Base-by-base conservation (phyloP, 345 rosid genomes). In the Arabidopsis arenosa region DNA sequence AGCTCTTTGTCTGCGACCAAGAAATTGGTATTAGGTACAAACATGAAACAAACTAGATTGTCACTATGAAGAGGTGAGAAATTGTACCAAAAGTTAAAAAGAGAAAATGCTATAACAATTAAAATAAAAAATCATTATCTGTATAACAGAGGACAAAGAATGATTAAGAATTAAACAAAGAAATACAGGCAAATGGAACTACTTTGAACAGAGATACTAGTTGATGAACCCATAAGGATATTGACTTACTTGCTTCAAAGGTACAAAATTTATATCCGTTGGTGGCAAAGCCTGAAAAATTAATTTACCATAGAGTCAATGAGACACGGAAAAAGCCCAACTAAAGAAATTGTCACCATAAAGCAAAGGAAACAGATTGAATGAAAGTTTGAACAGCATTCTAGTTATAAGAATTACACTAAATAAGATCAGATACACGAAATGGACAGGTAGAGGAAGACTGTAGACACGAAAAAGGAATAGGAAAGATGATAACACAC, bases 201-300 rank as follows among this genome's bases (percentile, higher is more conserved):
- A 54, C 4, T 5, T n/a, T 4, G 7, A n/a, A 30, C 11, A 44
- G 33, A 47, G 6, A 58, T 17, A 47, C 13, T 45, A 58, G 36
- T 58, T 58, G 66, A 58, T 39, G 17, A 68, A 30, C 39, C 28
- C 40, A 35, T 21, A 70, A 58, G 21, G 23, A 62, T 7, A 52
- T 47, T 7, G 7, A 57, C 67, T 81, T 84, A 86, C 95, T 90
- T 90, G 96, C 75, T 93, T 90, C 71, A 93, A 77, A 15, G 96
- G 98, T 58, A 87, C 81, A 77, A 93, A 90, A 47, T 86, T 84
- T 81, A 93, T 90, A 23, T 86, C 83, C 12, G 81, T 47, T 9
- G 95, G 96, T 5, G 88, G 84, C 84, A 89, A 80, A 55, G 96
- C 98, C 98, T 91, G 86, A 66, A 64, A 51, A 23, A 70, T 72